Base-by-base conservation (phyloP, 148 eudicot genomes). In the Gaultheria prostrata region DNA sequence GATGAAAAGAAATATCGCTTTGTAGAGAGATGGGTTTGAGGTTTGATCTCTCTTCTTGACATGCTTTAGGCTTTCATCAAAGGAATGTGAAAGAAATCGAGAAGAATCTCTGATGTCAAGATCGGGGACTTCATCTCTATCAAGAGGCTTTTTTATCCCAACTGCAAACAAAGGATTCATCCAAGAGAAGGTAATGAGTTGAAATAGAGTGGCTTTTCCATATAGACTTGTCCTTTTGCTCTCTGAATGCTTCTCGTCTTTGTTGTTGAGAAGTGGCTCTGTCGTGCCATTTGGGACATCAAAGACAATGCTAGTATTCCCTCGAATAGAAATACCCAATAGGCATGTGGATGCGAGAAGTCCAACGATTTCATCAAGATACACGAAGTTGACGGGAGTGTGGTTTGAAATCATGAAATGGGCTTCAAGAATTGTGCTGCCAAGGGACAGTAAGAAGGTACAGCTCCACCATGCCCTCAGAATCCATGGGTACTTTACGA, bases 151-250 rank as follows among this genome's bases (percentile, higher is more conserved):
- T 82, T 87, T 91, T 2, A 85, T 85, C 48, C 99, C 99, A 33
- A 85, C 73, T n/a, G 93, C 95, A 84, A 97, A 97, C 86, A 97
- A 83, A 6, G 98, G 94, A 80, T 93, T 97, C 26, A 97, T 92
- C 99, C 99, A 97, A 24, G 99, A 93, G 81, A 93, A 95, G 33
- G 98, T 95, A 72, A 97, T 84, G 24, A 92, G 92, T 78, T 93
- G 95, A 50, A 92, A n/a, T 72, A 95, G 78, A 56, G 89, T 92
- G 35, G 99, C 94, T 83, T 88, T 92, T 82, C 93, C 92, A 80
- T 93, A 97, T 28, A 91, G 89, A 50, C 90, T 84, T 24, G 89
- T 94, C 81, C 85, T 85, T 88, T 87, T 90, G 45, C 46, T 87
- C 59, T 81, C 90, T 14, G 86, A 76, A 53, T 82, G 78, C 78